Percentiles rank a stretch among this genome's conserved stretches.
Conservation (phyloP, 1,284 basidiomycete species). For the Baeospora myosura region DNA sequence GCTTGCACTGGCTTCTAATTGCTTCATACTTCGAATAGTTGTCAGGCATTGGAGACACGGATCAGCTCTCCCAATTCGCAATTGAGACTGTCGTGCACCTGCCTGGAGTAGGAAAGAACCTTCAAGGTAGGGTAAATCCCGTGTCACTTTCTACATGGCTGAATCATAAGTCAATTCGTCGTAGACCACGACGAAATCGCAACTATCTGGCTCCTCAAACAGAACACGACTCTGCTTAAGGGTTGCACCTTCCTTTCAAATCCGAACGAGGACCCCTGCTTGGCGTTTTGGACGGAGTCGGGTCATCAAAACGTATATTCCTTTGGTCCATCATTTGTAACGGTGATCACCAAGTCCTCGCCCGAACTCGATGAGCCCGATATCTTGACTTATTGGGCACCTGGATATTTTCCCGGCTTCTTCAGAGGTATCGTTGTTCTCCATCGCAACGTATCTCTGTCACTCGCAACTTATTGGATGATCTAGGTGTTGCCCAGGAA, state of each 20-base stretch:
- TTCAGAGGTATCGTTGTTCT: constrained; percentile 20
- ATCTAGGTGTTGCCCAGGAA: constrained; percentile 17
- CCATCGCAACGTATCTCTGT: not conserved
- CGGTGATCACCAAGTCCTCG: constrained; percentile 15
- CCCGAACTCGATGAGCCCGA: constrained; percentile 17
- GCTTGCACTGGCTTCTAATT: no score
- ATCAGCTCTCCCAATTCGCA: constrained; percentile 18
- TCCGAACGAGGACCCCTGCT: constrained; percentile 22
- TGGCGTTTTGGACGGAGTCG: constrained; percentile 18
- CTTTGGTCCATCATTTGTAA: constrained; percentile 15
- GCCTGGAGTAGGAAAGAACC: constrained; percentile 24
- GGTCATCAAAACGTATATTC: constrained; percentile 20
- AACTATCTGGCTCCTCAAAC: constrained; percentile 22
- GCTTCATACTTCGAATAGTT: constrained; percentile 16
- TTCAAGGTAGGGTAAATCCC: constrained; percentile 27
- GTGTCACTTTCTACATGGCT: no score
- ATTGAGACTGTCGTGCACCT: constrained; percentile 21
- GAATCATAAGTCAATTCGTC: no score
- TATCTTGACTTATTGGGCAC: constrained; percentile 20
- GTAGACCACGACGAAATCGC: constrained; percentile 27
- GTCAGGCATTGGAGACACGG: constrained; percentile 22
- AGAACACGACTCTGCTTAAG: constrained; percentile 21
- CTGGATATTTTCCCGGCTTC: constrained; percentile 21
- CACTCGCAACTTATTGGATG: not conserved
- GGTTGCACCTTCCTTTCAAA: constrained; percentile 20